Evolutionary conservation across 148 eudicot species (phyloP).

Genomic region (Rhododendron williamsianum): DNA sequence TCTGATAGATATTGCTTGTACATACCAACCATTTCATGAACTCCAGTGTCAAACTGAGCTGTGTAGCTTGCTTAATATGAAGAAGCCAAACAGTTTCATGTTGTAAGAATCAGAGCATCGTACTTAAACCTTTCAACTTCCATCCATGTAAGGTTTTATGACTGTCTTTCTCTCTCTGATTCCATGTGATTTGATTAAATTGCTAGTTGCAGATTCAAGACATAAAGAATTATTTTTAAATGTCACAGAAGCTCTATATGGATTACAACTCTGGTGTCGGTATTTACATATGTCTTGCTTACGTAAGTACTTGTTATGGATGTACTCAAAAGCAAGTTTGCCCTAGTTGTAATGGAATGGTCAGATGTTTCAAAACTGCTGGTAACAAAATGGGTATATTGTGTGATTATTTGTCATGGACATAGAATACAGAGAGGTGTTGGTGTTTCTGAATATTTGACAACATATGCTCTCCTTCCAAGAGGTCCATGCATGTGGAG

Average conservation of each 20-base stretch:
- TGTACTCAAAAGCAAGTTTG: constrained; percentile 1
- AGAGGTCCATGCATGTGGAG: constrained; percentile 7
- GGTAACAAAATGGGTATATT: neutral
- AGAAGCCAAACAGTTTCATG: neutral
- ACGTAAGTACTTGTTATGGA: neutral
- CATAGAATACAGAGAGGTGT: neutral
- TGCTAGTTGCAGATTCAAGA: neutral
- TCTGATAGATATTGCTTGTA: neutral
- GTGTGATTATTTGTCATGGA: neutral
- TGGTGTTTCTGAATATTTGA: neutral
- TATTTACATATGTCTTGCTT: neutral
- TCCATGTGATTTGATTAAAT: neutral
- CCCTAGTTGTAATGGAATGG: neutral
- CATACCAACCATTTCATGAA: neutral
- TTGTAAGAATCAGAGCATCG: neutral
- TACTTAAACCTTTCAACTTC: neutral
- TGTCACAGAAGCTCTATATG: neutral
- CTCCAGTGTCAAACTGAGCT: neutral
- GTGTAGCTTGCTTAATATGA: neutral
- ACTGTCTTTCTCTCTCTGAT: neutral
- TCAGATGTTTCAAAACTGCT: neutral
- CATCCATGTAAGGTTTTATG: neutral
- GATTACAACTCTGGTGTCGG: neutral
- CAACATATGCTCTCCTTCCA: neutral
- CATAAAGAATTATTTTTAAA: neutral